Evolutionary conservation across 257 asterid species (phyloP), one percentile per base, ranked within the genome.

Genomic region (Eucommia ulmoides): DNA sequence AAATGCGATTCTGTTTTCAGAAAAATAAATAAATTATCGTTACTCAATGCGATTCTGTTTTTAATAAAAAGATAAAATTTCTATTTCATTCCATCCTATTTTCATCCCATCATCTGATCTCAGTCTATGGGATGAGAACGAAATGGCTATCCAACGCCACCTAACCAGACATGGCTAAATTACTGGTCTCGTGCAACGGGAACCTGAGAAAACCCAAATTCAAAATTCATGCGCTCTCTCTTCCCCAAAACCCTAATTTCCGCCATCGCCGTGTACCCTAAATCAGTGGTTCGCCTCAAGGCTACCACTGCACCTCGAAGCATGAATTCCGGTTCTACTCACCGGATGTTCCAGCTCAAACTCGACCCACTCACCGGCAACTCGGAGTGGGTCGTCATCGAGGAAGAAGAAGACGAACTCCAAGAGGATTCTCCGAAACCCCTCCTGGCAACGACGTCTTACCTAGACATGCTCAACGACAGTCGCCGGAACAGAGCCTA

Each of bases 391-490:
- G 45, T 88, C 24, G 80, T 88, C 23, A 78, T 88, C 29, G 78
- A 79, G 51, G 95, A 75, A 49, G 64, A 65, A 17, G 83, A 65
- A 49, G 67, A 50, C 14, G 65, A 54, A 15, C 60, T 49, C 29
- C 64, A 58, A 6, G 38, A 29, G 12, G 8, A 6, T 47, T 52
- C 73, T 23, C 74, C 66, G 1, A 61, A 69, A 25, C 73, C 86
- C 58, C 76, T 80, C 33, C 83, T 89, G 18, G 82, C 94, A 23
- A 62, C 80, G 33, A 89, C 94, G 19, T 82, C 93, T 26, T 85
- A 80, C 49, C 86, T 82, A 15, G 94, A 85, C 77, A 85, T 89
- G 98, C 96, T 85, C 62, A 89, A 89, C 51, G 98, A 89, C 50
- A 53, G 82, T 52, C 72, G 58, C 17, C 87, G 96, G 41, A 89